Percentiles rank a stretch among this genome's conserved stretches.
Conservation (phyloP, 23 red algal genomes). For the Gracilaria vermiculophylla region DNA sequence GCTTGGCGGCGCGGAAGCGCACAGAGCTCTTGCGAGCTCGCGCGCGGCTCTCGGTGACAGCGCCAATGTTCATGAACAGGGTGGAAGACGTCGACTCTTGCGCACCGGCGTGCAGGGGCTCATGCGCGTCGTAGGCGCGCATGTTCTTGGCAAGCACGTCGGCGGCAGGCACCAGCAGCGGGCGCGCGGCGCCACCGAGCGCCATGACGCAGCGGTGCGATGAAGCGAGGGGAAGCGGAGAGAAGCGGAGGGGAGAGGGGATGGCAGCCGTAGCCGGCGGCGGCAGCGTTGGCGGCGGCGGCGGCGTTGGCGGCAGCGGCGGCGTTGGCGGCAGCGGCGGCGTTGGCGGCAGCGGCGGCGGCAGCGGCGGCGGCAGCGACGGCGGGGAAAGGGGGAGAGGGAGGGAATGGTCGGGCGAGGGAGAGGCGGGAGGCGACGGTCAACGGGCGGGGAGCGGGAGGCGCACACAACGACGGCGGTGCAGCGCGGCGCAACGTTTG, state of each 20-base stretch:
- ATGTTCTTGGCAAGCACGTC: constrained; percentile 64
- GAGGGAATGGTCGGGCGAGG: neutral
- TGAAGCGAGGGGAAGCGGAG: neutral
- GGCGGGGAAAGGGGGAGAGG: neutral
- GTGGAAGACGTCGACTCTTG: too few relatives aligned
- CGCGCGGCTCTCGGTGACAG: constrained; percentile 4
- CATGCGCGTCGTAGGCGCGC: constrained; percentile 6
- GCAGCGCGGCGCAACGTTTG: neutral
- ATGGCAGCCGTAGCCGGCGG: neutral
- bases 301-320: neutral
- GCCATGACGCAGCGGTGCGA: constrained; percentile 1
- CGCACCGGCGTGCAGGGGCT: neutral
- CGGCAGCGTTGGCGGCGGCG: neutral
- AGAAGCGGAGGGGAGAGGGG: neutral
- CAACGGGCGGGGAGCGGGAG: neutral
- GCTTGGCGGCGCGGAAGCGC: constrained; percentile 30
- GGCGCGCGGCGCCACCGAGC: constrained; percentile 25
- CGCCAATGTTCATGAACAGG: constrained; percentile 18
- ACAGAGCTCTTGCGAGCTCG: neutral
- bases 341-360: neutral
- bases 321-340: neutral
- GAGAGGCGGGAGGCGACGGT: too few relatives aligned
- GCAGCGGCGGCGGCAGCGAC: neutral
- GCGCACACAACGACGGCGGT: neutral
- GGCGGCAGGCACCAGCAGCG: constrained; percentile 59